Base-by-base conservation (phyloP, 1,284 basidiomycete genomes). In the Hemileia vastatrix region DNA sequence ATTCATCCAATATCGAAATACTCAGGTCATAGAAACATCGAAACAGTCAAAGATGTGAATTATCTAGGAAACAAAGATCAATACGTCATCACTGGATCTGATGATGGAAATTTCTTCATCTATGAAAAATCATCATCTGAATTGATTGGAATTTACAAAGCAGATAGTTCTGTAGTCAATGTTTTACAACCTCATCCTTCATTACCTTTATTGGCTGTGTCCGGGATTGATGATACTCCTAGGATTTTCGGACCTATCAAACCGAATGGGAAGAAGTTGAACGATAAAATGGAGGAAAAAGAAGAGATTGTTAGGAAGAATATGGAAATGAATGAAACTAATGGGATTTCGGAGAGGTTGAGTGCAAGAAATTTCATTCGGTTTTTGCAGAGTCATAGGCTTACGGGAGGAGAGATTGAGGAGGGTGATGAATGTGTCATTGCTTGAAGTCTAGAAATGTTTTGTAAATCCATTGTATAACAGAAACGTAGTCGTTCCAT, bases 41-140 rank as follows among this genome's bases (percentile, higher is more conserved):
- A 86, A 67, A 96, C 92, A 0, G 83, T 93, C 60, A 96, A 95
- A 77, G 92, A 95, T 75, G 89, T 90, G 48, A 91, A 89, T 73
- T 93, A 90, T 72, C 77, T 91, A 36, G 90, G 89, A 0, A 83
- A 85, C 3, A 76, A 77, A 40, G 87, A 91, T 65, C 84, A 90
- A 73, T 87, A 82, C 65, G 82, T 95, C 33, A 80, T 83, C 6
- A 90, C 87, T n/a, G 92, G 92, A 3, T 89, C 86, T 0, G 92
- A 96, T 72, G 90, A 93, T 71, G 92, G 81, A 3, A 79, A 80
- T 66, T 80, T 78, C 65, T 81, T 95, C 75, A 79, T 92, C 8
- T 96, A 89, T 89, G 79, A 83, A 66, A 92, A 91, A 73, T 75
- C 78, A 11, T 82, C 81, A 3, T 84, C 82, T 1, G 75, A 77